Conservation (phyloP, 2,329 filamentous ascomycete species). For the Calonectria montana region DNA sequence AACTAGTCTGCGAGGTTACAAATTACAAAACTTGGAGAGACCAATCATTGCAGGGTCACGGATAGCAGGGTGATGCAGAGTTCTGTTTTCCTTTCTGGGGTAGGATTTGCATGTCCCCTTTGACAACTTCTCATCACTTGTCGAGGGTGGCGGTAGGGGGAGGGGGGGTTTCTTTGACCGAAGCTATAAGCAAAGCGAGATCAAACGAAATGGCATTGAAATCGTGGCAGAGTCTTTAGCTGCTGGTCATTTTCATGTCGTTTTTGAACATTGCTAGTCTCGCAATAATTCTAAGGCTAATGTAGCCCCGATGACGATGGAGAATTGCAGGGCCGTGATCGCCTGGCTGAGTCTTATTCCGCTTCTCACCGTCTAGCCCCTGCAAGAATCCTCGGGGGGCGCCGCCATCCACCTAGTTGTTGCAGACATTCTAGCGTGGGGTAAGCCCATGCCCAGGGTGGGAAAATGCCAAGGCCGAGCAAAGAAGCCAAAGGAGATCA, state of each 20-base stretch:
- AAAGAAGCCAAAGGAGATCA: slow-evolving; percentile 5
- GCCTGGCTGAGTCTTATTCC: slow-evolving; percentile 2
- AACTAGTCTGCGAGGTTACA: slow-evolving; percentile 30
- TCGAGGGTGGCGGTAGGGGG: slow-evolving; percentile 14
- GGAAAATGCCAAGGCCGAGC: not conserved
- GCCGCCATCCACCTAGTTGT: slow-evolving; percentile 3
- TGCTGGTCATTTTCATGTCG: not conserved
- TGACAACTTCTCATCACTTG: not conserved
- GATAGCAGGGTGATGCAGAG: not conserved
- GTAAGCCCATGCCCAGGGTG: not conserved
- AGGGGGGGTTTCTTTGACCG: not conserved
- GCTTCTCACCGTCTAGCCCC: not conserved
- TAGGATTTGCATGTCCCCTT: slow-evolving; percentile 11
- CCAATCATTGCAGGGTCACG: not conserved
- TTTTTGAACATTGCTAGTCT: not conserved
- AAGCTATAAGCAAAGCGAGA: not conserved
- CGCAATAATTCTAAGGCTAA: not conserved
- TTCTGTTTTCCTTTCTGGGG: not conserved
- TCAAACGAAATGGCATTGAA: not conserved
- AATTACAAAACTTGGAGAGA: not conserved
- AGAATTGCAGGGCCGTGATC: not conserved
- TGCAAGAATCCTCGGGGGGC: slow-evolving; percentile 3
- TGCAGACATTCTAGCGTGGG: slow-evolving; percentile 16
- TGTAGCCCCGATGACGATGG: slow-evolving; percentile 3
- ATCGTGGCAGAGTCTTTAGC: not conserved